Evolutionary conservation across 164 flowering plant species (phyloP).

Genomic region (Aristolochia contorta): DNA sequence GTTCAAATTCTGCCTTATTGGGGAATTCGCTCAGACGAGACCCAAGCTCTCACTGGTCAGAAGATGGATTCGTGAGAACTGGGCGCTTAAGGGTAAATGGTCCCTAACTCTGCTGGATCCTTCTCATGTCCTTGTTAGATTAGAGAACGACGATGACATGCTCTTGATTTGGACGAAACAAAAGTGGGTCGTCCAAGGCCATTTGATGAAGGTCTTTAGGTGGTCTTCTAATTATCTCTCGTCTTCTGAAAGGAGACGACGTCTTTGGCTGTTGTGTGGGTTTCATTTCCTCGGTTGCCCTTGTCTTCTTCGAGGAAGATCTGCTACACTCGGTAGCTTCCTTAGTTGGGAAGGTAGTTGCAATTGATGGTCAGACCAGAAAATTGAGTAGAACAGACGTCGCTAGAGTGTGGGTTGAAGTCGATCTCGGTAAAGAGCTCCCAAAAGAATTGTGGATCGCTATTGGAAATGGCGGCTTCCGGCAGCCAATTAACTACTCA

Average conservation of each 20-base stretch:
- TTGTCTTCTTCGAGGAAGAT: constrained; percentile 1
- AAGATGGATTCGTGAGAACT: background rate
- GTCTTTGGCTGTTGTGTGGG: background rate
- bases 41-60: background rate
- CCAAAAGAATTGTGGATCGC: background rate
- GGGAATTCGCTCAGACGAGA: background rate
- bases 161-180: background rate
- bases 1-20: constrained; percentile 2
- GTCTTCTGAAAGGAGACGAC: background rate
- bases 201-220: constrained; percentile 2
- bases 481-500: background rate
- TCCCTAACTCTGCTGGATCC: background rate
- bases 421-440: background rate
- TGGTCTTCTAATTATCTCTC: background rate
- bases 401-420: constrained; percentile 1
- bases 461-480: background rate
- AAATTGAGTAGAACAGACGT: background rate
- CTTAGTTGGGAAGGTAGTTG: background rate
- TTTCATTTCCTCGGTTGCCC: background rate
- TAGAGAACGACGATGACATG: constrained; percentile 3
- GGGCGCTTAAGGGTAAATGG: background rate
- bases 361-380: background rate
- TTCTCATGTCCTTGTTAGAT: background rate
- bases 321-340: background rate
- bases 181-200: background rate